phyloP scores from a whole-genome alignment of 257 asterid species.

The Paulownia fortunei region DNA sequence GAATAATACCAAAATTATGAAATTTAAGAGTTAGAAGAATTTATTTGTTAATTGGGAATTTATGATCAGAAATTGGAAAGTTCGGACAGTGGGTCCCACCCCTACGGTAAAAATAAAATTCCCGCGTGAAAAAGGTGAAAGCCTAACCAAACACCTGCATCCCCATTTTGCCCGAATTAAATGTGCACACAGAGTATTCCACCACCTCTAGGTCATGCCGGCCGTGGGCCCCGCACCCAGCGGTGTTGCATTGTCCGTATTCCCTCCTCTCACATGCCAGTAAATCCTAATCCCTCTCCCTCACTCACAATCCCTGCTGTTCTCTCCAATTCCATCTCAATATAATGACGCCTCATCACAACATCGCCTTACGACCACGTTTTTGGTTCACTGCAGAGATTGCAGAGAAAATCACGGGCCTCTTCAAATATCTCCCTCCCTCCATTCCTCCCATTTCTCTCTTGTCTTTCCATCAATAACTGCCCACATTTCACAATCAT shows the following conservation, averaged over 20 bases:
- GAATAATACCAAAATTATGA: no score
- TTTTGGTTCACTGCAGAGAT: constrained; percentile 26
- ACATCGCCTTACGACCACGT: constrained; percentile 19
- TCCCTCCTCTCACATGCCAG: constrained; percentile 18
- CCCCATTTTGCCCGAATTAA: constrained; percentile 12
- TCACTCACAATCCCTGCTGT: constrained; percentile 30
- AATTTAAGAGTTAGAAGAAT: no score
- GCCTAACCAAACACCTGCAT: neutral
- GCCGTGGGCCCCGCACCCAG: constrained; percentile 41
- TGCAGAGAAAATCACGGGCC: constrained; percentile 20
- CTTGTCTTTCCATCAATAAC: constrained; percentile 24
- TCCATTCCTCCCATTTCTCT: constrained; percentile 14
- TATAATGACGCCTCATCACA: neutral
- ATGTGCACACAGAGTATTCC: constrained; percentile 21
- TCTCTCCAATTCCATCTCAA: constrained; percentile 33
- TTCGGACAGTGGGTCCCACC: neutral
- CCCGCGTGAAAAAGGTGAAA: neutral
- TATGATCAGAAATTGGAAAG: neutral
- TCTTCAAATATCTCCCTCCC: constrained; percentile 29
- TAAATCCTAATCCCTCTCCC: constrained; percentile 2
- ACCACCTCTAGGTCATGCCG: neutral
- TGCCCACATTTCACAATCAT: constrained; percentile 18
- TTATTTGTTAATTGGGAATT: no score
- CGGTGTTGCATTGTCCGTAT: constrained; percentile 40
- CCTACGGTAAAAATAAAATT: neutral